Evolutionary conservation across 2,329 filamentous ascomycete species (phyloP).

Genomic region (Aspergillus carbonarius): DNA sequence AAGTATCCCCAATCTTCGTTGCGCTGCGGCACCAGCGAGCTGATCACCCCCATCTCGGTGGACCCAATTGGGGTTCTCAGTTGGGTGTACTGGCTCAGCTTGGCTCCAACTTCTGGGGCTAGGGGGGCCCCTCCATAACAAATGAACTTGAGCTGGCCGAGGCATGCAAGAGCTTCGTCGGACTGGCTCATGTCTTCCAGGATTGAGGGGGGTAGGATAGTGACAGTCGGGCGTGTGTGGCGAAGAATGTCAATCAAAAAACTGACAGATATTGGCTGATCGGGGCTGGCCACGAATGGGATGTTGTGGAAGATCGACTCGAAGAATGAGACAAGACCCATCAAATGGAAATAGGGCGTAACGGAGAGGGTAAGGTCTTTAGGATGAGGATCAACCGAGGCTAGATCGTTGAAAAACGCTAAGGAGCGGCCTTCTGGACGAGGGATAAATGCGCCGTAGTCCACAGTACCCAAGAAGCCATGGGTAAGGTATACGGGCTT

Average conservation of each 20-base stretch:
- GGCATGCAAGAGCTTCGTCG: slow-evolving; percentile 13
- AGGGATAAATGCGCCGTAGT: slow-evolving; percentile 8
- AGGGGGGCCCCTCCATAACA: slow-evolving; percentile 15
- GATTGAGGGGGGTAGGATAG: slow-evolving; percentile 25
- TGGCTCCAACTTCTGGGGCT: slow-evolving; percentile 6
- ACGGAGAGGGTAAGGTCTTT: slow-evolving; percentile 18
- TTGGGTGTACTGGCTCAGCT: slow-evolving; percentile 2
- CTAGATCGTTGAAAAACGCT: slow-evolving; percentile 10
- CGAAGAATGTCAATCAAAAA: slow-evolving; percentile 21
- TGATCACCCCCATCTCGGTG: slow-evolving; percentile 1
- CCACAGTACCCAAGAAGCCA: slow-evolving; percentile 23
- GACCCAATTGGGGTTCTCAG: not conserved
- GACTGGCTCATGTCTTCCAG: slow-evolving; percentile 27
- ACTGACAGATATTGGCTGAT: slow-evolving; percentile 26
- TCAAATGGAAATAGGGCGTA: slow-evolving; percentile 30
- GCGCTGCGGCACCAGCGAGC: not conserved
- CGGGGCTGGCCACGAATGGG: slow-evolving; percentile 23
- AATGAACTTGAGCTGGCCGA: slow-evolving; percentile 12
- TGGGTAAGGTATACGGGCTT: slow-evolving; percentile 32
- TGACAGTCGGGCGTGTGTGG: slow-evolving; percentile 17
- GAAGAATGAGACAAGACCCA: slow-evolving; percentile 22
- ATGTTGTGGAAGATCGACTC: slow-evolving; percentile 20
- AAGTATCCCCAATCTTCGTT: not conserved
- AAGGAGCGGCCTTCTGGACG: slow-evolving; percentile 18
- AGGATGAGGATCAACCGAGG: not conserved